Conservation (phyloP, 176 grass and related monocot genomes). For the Panicum miliaceum region DNA sequence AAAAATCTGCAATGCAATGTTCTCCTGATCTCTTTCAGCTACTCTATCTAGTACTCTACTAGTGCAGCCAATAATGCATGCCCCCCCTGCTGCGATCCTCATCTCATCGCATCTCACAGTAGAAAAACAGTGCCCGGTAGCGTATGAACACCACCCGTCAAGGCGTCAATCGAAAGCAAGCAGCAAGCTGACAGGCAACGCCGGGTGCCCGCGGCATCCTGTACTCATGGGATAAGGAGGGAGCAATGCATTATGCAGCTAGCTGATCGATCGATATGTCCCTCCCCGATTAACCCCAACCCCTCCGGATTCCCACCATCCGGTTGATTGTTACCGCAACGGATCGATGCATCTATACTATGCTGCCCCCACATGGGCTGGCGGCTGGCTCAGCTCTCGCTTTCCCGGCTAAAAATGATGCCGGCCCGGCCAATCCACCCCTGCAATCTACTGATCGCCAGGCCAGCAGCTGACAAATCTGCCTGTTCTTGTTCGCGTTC, state of each 20-base stretch:
- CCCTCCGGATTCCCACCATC: slow-evolving; percentile 3
- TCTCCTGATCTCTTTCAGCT: background rate
- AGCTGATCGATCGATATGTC: slow-evolving; percentile 13
- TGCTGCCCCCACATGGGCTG: background rate
- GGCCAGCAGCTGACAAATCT: no score
- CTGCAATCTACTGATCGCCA: no score
- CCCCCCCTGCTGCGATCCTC: background rate
- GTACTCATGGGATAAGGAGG: slow-evolving; percentile 52
- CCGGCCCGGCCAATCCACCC: background rate
- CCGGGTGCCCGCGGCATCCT: slow-evolving; percentile 17
- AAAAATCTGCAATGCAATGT: background rate
- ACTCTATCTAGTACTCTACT: background rate
- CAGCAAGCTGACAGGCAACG: background rate
- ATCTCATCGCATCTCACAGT: slow-evolving; percentile 50
- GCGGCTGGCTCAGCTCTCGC: background rate
- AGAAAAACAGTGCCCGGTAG: background rate
- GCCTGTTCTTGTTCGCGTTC: background rate
- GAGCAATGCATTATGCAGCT: slow-evolving; percentile 17
- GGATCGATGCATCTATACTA: background rate
- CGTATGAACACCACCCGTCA: background rate
- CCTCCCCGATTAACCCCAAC: background rate
- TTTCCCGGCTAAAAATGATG: slow-evolving; percentile 39
- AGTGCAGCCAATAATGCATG: slow-evolving; percentile 38
- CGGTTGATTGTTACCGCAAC: background rate
- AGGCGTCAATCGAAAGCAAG: background rate